phyloP scores from a whole-genome alignment of 2,329 filamentous ascomycete genomes.

The Lasiodiplodia citricola region DNA sequence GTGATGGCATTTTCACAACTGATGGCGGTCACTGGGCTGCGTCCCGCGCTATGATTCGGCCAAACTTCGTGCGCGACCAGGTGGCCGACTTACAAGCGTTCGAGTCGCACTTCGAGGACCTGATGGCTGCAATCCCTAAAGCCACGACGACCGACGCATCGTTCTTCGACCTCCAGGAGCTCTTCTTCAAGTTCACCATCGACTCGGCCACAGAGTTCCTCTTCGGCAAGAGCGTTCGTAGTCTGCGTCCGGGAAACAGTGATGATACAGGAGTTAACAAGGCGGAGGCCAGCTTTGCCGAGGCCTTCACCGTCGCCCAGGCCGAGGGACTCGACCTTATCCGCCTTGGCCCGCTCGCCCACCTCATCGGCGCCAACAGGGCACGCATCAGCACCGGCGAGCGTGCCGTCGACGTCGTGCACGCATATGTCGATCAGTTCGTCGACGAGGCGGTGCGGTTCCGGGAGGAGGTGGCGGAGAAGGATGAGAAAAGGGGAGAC shows the following conservation, averaged over 20 bases:
- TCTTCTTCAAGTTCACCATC: conserved; percentile 51
- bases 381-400: neutral
- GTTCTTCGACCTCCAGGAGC: conserved; percentile 48
- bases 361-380: neutral
- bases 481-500: conserved; percentile 34
- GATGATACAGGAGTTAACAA: neutral
- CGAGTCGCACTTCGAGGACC: conserved; percentile 32
- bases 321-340: conserved; percentile 43
- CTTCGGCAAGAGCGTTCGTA: conserved; percentile 51
- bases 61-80: conserved; percentile 36
- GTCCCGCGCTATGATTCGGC: conserved; percentile 37
- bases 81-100: conserved; percentile 34
- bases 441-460: conserved; percentile 49
- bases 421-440: conserved; percentile 52
- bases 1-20: conserved; percentile 53
- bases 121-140: conserved; percentile 33
- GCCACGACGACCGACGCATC: conserved; percentile 29
- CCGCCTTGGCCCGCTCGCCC: conserved; percentile 41
- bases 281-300: conserved; percentile 45
- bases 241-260: conserved; percentile 36
- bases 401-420: conserved; percentile 29
- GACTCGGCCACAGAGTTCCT: conserved; percentile 57
- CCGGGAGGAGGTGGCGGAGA: conserved; percentile 32
- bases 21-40: conserved; percentile 47
- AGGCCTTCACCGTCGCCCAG: conserved; percentile 51